A percentile compares a stretch with the other conserved stretches of the same genome.
phyloP scores from a whole-genome alignment of 1,284 basidiomycete genomes.

The Moniliophthora roreri region DNA sequence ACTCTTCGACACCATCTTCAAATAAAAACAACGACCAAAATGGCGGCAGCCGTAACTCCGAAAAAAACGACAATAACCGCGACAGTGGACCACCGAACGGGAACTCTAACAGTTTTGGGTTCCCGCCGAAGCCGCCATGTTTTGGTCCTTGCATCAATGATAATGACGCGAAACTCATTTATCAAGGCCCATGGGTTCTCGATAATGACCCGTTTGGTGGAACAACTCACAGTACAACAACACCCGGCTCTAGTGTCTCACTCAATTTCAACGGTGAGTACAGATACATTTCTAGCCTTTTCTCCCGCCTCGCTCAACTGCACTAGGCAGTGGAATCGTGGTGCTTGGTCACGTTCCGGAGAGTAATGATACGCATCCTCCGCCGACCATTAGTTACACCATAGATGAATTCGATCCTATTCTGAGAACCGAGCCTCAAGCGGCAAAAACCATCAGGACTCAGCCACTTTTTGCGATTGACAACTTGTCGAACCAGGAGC shows the following conservation, averaged over 20 bases:
- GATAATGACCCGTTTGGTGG: slow-evolving; percentile 15
- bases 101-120: too few species aligned
- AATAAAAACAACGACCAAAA: too few species aligned
- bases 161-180: slow-evolving; percentile 33
- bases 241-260: slow-evolving; percentile 29
- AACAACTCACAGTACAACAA: slow-evolving; percentile 33
- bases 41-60: too few species aligned
- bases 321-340: slow-evolving; percentile 39
- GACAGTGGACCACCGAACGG: too few species aligned
- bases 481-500: slow-evolving; percentile 27
- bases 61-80: too few species aligned
- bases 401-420: slow-evolving; percentile 34
- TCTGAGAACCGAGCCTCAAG: slow-evolving; percentile 34
- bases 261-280: slow-evolving; percentile 38
- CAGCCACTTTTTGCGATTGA: slow-evolving; percentile 42
- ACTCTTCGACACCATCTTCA: too few species aligned
- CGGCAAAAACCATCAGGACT: slow-evolving; percentile 29
- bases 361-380: slow-evolving; percentile 31
- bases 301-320: slow-evolving; percentile 2
- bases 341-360: slow-evolving; percentile 42
- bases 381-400: slow-evolving; percentile 38
- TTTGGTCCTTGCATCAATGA: slow-evolving; percentile 25
- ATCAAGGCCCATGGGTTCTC: slow-evolving; percentile 36
- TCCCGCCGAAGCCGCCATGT: too few species aligned
- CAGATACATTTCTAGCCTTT: background rate